Conservation (phyloP, 768 basidiomycete genomes). For the Kwoniella bestiolae region DNA sequence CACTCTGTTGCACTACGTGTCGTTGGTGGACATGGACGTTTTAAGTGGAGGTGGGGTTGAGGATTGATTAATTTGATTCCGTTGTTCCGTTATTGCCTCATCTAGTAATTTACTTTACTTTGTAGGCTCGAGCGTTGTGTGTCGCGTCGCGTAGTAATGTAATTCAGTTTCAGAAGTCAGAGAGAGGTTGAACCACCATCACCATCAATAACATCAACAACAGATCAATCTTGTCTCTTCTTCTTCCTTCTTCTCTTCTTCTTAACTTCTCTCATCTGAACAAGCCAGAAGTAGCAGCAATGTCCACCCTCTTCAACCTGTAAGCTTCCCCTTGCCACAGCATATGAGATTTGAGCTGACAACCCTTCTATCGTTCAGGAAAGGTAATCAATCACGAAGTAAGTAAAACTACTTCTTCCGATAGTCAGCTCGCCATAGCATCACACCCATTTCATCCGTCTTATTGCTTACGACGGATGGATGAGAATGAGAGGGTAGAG, state of each 20-base stretch:
- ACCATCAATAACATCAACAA: not conserved
- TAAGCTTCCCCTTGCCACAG: slow-evolving; percentile 26
- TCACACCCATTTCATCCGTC: not conserved
- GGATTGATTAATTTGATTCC: not conserved
- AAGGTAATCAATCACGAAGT: slow-evolving; percentile 45
- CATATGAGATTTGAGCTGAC: slow-evolving; percentile 10
- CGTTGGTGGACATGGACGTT: slow-evolving; percentile 1
- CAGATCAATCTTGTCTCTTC: not conserved
- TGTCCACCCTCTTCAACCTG: slow-evolving; percentile 57
- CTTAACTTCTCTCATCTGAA: not conserved
- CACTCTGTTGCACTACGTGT: not conserved
- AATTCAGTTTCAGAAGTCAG: slow-evolving; percentile 3
- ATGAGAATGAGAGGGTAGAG: not conserved
- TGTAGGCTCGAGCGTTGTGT: slow-evolving; percentile 6
- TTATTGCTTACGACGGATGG: not conserved
- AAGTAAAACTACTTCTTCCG: slow-evolving; percentile 2
- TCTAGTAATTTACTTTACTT: not conserved
- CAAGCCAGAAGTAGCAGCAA: slow-evolving; percentile 18
- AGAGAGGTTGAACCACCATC: not conserved
- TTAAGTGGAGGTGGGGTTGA: not conserved
- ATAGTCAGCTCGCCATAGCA: not conserved
- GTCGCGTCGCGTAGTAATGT: slow-evolving; percentile 10
- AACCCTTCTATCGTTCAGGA: slow-evolving; percentile 20
- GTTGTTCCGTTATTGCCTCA: not conserved
- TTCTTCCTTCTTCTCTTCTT: not conserved